Conservation (phyloP, 768 basidiomycete species). For the Boletus insuetus region DNA sequence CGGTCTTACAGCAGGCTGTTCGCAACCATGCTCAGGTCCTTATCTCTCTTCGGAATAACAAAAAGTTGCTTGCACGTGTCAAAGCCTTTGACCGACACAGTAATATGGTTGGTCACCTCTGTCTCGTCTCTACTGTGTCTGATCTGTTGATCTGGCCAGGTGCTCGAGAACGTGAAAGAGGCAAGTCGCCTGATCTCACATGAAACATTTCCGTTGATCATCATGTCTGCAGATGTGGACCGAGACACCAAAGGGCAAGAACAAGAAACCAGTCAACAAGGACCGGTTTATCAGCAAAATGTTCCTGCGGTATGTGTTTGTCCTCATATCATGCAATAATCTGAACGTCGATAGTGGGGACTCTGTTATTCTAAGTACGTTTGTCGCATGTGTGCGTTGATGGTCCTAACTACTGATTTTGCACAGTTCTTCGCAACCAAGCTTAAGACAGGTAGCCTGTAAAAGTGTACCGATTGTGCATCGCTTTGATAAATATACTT, state of each 20-base stretch:
- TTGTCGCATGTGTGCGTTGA: neutral
- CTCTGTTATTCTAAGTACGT: conserved; percentile 94
- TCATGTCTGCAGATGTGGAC: conserved; percentile 87
- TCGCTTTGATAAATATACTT: conserved; percentile 2
- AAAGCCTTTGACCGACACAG: conserved; percentile 99
- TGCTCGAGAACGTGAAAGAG: conserved; percentile 98
- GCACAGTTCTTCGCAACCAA: conserved; percentile 72
- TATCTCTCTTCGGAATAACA: conserved; percentile 96
- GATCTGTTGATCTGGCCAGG: conserved; percentile 44
- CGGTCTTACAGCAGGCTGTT: conserved; percentile 95
- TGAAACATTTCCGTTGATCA: conserved; percentile 6
- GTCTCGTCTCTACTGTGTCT: neutral
- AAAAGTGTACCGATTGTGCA: neutral
- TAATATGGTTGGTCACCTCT: conserved; percentile 76
- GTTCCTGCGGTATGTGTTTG: conserved; percentile 74
- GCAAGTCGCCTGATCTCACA: conserved; percentile 37
- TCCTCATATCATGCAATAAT: conserved; percentile 2
- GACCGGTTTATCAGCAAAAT: conserved; percentile 99
- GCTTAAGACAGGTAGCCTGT: conserved; percentile 36
- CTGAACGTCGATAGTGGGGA: conserved; percentile 64
- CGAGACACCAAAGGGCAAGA: conserved; percentile 95
- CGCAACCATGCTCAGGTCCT: conserved; percentile 97
- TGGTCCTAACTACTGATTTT: conserved; percentile 34
- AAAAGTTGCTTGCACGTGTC: conserved; percentile 91
- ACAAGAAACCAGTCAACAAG: conserved; percentile 98